Conservation (phyloP, 495 filamentous ascomycete genomes). For the Penicillium coprophilum region DNA sequence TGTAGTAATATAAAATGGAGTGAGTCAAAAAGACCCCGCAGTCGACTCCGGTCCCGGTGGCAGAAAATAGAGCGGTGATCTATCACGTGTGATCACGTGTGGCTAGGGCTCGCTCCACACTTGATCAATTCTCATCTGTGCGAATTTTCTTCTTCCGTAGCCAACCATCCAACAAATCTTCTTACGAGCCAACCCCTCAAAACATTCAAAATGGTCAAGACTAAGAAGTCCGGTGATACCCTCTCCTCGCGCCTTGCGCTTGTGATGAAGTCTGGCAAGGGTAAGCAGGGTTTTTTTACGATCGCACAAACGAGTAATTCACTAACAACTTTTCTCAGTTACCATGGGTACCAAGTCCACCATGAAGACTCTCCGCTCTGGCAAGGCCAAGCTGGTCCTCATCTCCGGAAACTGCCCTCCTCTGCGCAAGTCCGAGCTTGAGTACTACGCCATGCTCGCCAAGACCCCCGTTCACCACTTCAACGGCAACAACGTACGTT, state of each 20-base stretch:
- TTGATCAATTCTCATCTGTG: not conserved
- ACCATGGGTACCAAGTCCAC: conserved; percentile 93
- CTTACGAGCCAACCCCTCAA: conserved; percentile 10
- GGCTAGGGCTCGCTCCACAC: conserved; percentile 9
- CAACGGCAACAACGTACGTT: conserved; percentile 94
- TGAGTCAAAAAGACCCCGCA: conserved; percentile 14
- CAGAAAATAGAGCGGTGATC: conserved; percentile 6
- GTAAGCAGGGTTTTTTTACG: conserved; percentile 19
- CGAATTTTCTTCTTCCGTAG: conserved; percentile 6
- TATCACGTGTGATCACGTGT: not conserved
- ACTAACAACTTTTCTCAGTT: conserved; percentile 40
- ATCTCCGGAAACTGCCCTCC: conserved; percentile 95
- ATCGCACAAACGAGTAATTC: conserved; percentile 6
- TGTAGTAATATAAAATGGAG: not conserved
- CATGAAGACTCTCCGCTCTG: conserved; percentile 84
- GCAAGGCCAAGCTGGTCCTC: conserved; percentile 65
- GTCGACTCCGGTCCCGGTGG: conserved; percentile 2
- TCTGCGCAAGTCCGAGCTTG: conserved; percentile 91
- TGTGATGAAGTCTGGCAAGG: conserved; percentile 96
- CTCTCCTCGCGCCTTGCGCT: conserved; percentile 88
- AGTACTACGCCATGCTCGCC: conserved; percentile 89
- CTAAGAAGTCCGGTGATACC: conserved; percentile 89
- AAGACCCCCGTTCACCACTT: conserved; percentile 98
- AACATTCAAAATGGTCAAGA: conserved; percentile 61
- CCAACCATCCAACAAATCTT: conserved; percentile 9